Conservation (phyloP, 1,284 basidiomycete genomes). For the Phellopilus nigrolimitatus region DNA sequence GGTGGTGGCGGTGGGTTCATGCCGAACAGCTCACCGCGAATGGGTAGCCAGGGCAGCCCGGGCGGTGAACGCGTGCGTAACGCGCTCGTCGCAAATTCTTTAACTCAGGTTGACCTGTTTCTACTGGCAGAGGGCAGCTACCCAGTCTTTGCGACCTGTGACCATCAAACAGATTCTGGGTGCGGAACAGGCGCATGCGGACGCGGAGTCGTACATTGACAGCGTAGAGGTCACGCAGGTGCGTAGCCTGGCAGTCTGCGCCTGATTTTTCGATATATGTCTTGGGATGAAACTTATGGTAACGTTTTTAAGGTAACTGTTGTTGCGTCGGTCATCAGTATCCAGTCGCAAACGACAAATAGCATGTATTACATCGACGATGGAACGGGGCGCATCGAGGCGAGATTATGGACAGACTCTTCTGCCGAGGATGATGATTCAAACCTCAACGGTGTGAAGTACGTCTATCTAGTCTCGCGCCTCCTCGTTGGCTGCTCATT, state of each 20-base stretch:
- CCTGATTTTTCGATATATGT: too few relatives aligned
- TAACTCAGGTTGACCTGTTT: neutral
- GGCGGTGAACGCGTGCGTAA: constrained; percentile 36
- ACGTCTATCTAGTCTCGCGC: constrained; percentile 36
- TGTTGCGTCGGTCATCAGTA: constrained; percentile 77
- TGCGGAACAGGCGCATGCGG: constrained; percentile 79
- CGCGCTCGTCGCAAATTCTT: neutral
- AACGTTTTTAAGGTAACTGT: constrained; percentile 50
- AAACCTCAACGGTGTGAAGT: constrained; percentile 28
- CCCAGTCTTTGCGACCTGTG: constrained; percentile 77
- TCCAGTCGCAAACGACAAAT: constrained; percentile 76
- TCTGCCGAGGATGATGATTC: constrained; percentile 45
- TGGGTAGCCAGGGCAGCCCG: constrained; percentile 38
- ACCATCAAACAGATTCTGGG: constrained; percentile 78
- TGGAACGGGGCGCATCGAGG: constrained; percentile 85
- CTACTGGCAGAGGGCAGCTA: constrained; percentile 38
- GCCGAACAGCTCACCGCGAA: constrained; percentile 17
- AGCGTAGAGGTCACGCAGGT: constrained; percentile 80
- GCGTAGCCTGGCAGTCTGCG: too few relatives aligned
- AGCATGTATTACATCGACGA: constrained; percentile 82
- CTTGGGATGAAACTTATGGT: constrained; percentile 6
- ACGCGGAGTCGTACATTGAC: constrained; percentile 86
- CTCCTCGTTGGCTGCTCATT: neutral
- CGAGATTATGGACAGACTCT: constrained; percentile 84
- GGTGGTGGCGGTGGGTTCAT: constrained; percentile 17